Evolutionary conservation across 1,284 basidiomycete species (phyloP), one percentile per base, ranked within the genome.

Genomic region (Polyporus tsugae): DNA sequence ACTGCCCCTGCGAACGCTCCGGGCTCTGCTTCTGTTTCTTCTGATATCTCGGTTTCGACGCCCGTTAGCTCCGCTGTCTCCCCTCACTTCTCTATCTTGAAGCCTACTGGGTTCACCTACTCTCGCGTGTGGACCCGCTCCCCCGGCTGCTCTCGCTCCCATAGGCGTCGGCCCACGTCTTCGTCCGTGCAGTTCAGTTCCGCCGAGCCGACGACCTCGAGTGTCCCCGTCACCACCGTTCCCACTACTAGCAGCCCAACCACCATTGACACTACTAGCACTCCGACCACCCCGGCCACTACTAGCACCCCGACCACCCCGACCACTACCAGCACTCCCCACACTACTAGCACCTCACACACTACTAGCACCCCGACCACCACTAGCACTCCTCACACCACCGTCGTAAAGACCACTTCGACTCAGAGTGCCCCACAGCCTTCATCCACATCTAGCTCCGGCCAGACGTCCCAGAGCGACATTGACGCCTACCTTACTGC

Each of bases 401-500:
- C 65, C 11, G 22, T 60, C 29, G 58, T 11, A 17, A 66, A 64
- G 52, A 44, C 52, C 52, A 57, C 62, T 4, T 63, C 62, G 15
- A 53, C 49, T 29, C 1, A 29, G 29, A 29, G 22, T 52, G 36
- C 52, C 25, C 42, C 42, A 19, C 36, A 58, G 36, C 29, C 62
- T 10, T 25, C 57, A 46, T 25, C 42, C 33, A 10, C 61, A 6
- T 35, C 61, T 29, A 49, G n/a, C 52, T 63, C 62, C 10, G 64
- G 64, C 15, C 55, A 53, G 41, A 78, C 75, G 17, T 79, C 78
- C 22, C 69, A 72, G 59, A 73, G 74, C 62, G 80, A 82, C 70
- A 78, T 79, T 46, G 22, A 74, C 29, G 69, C 75, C 41, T 91
- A 89, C 72, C 82, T 92, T 44, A 69, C 77, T 10, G 83, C 81